Conservation (phyloP, 176 grass and related monocot genomes). For the maize (Zea mays) region Zm-B73-REFERENCE-NAM-5.0 NC_050097.1:216096501-216097000, state of each 20-base stretch:
- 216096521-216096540: constrained; percentile 54
- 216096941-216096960: constrained; percentile 43
- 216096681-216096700: constrained; percentile 3
- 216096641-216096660: constrained; percentile 44
- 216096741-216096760: constrained; percentile 22
- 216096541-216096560: constrained; percentile 46
- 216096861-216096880: constrained; percentile 75
- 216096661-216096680: constrained; percentile 45
- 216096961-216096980: constrained; percentile 54
- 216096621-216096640: constrained; percentile 77
- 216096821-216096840: constrained; percentile 45
- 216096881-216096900: constrained; percentile 75
- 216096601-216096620: constrained; percentile 75
- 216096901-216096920: constrained; percentile 55
- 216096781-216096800: constrained; percentile 50
- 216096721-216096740: constrained; percentile 46
- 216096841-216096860: constrained; percentile 80
- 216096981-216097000: constrained; percentile 56
- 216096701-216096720: constrained; percentile 31
- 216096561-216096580: constrained; percentile 60
- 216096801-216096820: constrained; percentile 56
- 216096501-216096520: constrained; percentile 63
- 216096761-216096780: constrained; percentile 30
- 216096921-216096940: constrained; percentile 41
- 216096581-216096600: constrained; percentile 69